Evolutionary conservation across 2,329 filamentous ascomycete species (phyloP), one percentile per base, ranked within the genome.

Genomic region (Diaporthe vaccinii): DNA sequence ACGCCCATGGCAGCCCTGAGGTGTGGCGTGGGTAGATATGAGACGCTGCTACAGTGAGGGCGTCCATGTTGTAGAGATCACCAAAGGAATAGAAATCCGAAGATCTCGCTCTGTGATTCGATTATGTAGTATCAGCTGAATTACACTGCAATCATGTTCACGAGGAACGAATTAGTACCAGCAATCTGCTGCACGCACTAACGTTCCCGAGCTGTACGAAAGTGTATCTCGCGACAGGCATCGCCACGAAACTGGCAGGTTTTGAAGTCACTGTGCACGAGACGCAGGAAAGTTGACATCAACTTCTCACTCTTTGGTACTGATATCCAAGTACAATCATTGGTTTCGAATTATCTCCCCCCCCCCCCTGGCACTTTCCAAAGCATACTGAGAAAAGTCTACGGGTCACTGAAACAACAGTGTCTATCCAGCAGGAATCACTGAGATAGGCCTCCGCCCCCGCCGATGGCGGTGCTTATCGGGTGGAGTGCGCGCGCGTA

Each of bases 41-140:
- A 2, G 74, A 77, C 4, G 75, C 68, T 12, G 81, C 80, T 44
- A 76, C 75, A 25, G 76, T 75, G 1, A 83, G 83, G 83, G 71
- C 82, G 4, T 74, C 59, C 4, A 83, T 80, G 22, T 78, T 70
- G 77, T 81, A 79, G 59, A 84, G 83, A 57, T 82, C 74, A 53
- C 83, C 83, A 2, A 84, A 78, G 1, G 78, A 76, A 71, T 34
- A 84, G 84, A 62, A 83, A 80, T 12, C 82, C 82, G 61, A 84
- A 80, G 10, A 84, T 75, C 70, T 80, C 77, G 3, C 76, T 80
- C 76, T 80, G 44, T 25, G 82, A 80, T 79, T 81, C 82, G 36
- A 14, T 83, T 77, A 84, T 83, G 72, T 84, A 84, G 76, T 83
- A 82, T 72, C 83, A 83, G 61, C 76, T 77, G 76, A 81, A 84